A percentile compares a stretch with the other conserved stretches of the same genome.
Evolutionary conservation across 2,329 filamentous ascomycete species (phyloP).

Genomic region (Fusarium sp.): DNA sequence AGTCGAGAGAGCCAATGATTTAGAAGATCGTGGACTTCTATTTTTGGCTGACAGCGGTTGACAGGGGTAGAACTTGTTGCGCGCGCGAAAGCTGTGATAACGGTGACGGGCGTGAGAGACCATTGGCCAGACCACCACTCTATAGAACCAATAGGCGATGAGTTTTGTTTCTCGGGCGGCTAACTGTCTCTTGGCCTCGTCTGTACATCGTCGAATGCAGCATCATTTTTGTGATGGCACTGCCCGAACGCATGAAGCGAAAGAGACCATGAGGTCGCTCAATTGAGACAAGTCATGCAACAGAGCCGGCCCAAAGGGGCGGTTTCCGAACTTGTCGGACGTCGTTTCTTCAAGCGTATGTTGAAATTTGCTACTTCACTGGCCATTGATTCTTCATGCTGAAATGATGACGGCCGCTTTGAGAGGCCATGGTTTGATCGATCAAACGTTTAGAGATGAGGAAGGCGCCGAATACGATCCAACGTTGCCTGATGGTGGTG

Average conservation of each 20-base stretch:
- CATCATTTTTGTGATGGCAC: conserved; percentile 42
- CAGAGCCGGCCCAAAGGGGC: conserved; percentile 30
- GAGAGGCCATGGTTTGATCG: conserved; percentile 30
- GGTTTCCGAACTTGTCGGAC: conserved; percentile 26
- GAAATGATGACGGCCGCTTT: conserved; percentile 24
- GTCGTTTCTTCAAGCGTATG: conserved; percentile 14
- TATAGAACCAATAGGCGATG: conserved; percentile 39
- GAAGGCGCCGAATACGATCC: conserved; percentile 18
- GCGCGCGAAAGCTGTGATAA: conserved; percentile 54
- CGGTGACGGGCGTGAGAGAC: conserved; percentile 39
- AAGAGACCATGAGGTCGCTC: conserved; percentile 37
- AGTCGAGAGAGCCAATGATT: conserved; percentile 51
- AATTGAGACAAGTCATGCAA: conserved; percentile 46
- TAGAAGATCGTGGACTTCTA: conserved; percentile 46
- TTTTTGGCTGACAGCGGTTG: conserved; percentile 52
- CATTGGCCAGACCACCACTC: conserved; percentile 42
- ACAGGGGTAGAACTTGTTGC: conserved; percentile 48
- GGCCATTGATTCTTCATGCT: conserved; percentile 14
- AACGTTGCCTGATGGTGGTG: conserved; percentile 1
- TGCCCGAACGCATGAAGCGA: conserved; percentile 40
- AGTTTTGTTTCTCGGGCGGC: conserved; percentile 43
- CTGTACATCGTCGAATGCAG: conserved; percentile 18
- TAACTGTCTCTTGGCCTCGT: conserved; percentile 43
- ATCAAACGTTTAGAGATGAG: conserved; percentile 31
- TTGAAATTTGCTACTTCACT: conserved; percentile 16